phyloP scores from a whole-genome alignment of 148 eudicot genomes.

The Camellia lanceoleosa region DNA sequence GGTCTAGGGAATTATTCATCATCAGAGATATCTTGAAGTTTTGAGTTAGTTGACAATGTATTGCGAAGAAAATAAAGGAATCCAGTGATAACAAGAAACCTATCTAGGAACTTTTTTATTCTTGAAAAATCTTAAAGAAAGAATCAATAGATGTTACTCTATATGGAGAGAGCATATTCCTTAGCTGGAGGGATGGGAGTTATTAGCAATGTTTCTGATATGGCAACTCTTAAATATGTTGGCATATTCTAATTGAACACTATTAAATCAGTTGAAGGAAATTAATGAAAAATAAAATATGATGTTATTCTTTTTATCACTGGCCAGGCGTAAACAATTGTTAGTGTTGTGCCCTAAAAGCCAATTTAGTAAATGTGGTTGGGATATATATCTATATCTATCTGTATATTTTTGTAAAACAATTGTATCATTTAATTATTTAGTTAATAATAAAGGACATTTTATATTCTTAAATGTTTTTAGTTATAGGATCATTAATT shows the following conservation, averaged over 20 bases:
- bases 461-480: too few relatives aligned
- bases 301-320: too few relatives aligned
- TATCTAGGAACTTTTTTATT: neutral
- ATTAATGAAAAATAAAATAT: neutral
- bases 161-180: neutral
- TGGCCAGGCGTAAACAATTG: too few relatives aligned
- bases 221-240: neutral
- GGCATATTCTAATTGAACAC: neutral
- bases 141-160: neutral
- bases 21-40: neutral
- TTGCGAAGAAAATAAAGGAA: neutral
- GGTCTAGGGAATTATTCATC: neutral
- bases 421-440: too few relatives aligned
- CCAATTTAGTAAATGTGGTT: too few relatives aligned
- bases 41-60: neutral
- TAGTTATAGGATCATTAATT: too few relatives aligned
- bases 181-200: neutral
- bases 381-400: too few relatives aligned
- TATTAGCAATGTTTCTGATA: neutral
- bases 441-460: too few relatives aligned
- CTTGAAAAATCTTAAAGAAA: neutral
- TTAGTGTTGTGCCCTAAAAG: too few relatives aligned
- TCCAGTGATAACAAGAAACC: neutral
- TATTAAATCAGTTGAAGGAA: neutral
- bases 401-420: too few relatives aligned